Base-by-base conservation (phyloP, 768 basidiomycete species). In the Rhizopogon salebrosus region DNA sequence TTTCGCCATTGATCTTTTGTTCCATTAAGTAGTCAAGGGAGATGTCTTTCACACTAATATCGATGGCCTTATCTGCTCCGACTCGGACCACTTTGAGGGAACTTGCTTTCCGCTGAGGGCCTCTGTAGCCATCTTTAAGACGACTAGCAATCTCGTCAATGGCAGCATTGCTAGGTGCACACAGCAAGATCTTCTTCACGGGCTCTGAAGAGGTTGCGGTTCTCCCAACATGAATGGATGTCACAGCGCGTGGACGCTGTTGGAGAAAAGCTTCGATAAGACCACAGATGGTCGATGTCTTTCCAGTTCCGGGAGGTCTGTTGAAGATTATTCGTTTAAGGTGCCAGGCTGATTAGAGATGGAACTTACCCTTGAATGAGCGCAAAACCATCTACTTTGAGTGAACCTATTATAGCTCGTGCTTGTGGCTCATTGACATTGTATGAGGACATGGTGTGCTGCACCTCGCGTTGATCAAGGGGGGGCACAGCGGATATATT, bases 161-260 rank as follows among this genome's bases (percentile, higher is more conserved):
- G 23, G 97, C 97, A 16, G 97, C 97, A 68, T 99, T 99, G 70
- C 92, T 95, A 2, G 97, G 97, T 0, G 97, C 97, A 63, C 97
- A 99, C 35, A 99, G 76, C 16, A 99, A 79, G 39, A 98, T 75
- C 64, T 88, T 89, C 54, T 87, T 83, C 13, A 78, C 72, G 1
- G 79, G 70, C 56, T 78, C 77, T 27, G 66, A 64, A 13, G 70
- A 70, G 34, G 65, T 70, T 16, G 66, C 59, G 50, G 57, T 66
- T 49, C 66, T 72, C 20, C 84, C 82, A 26, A 74, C 74, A 10
- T 80, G 70, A 46, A 84, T 77, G 20, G 77, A 60, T 9, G 80
- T 75, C 23, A 78, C 70, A 1, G 80, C 65, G 31, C 66, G 69
- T 10, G 71, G 67, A 6, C 88, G 84, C 36, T 74, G 77, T 2